phyloP scores from a whole-genome alignment of 768 basidiomycete genomes.

The Auricularia heimuer region DNA sequence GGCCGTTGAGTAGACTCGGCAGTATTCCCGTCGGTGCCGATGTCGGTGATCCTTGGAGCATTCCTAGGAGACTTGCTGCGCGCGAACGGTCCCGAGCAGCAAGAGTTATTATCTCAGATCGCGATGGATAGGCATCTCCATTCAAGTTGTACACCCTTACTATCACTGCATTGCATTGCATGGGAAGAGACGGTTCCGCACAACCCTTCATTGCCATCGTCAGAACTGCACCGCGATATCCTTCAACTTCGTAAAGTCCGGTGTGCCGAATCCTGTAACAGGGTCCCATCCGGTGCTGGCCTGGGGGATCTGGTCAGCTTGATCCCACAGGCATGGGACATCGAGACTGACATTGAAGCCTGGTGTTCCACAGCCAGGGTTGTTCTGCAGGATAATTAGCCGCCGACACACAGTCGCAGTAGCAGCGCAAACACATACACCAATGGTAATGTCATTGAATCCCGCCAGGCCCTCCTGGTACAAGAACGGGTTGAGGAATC shows the following conservation, averaged over 20 bases:
- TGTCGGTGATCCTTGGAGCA: conserved; percentile 9
- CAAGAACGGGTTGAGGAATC: conserved; percentile 57
- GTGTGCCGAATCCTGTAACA: conserved; percentile 51
- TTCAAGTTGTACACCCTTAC: too few species aligned
- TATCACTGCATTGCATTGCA: too few species aligned
- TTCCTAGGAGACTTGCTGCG: conserved; percentile 7
- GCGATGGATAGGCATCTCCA: too few species aligned
- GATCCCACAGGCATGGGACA: not conserved
- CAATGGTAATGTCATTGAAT: conserved; percentile 50
- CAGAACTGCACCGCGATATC: conserved; percentile 21
- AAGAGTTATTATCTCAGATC: not conserved
- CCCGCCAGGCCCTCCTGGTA: conserved; percentile 30
- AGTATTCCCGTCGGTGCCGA: conserved; percentile 13
- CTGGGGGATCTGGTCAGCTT: conserved; percentile 15
- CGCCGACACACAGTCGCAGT: too few species aligned
- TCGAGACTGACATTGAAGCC: conserved; percentile 50
- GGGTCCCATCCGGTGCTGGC: conserved; percentile 53
- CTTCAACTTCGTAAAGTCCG: conserved; percentile 39
- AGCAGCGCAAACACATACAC: conserved; percentile 14
- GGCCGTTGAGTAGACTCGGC: conserved; percentile 20
- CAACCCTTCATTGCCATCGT: not conserved
- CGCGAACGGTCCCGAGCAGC: not conserved
- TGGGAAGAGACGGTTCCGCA: too few species aligned
- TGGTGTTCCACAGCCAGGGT: conserved; percentile 49
- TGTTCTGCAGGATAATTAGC: conserved; percentile 19